These are phyloP conservation scores for Phyllosticta ampelicida DNA, from an alignment of 2,329 filamentous ascomycete species.

Conservation along the genomic window DNA sequence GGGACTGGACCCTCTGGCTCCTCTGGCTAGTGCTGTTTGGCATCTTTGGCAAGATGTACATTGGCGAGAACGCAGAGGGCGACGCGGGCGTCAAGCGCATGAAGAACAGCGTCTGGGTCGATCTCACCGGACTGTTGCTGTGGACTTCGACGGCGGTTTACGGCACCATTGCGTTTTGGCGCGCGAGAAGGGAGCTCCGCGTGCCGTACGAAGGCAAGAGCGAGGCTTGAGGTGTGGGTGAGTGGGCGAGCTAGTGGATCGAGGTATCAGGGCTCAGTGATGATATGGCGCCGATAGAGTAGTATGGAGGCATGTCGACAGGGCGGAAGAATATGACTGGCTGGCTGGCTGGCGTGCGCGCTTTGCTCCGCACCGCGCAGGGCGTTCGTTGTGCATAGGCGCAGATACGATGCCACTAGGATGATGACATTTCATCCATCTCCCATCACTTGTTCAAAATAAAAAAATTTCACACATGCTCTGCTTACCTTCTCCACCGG, in stretches of 20 bases:
- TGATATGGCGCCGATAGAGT: too few species aligned
- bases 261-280: too few species aligned
- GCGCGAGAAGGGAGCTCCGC: neutral
- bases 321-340: too few species aligned
- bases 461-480: too few species aligned
- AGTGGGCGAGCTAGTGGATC: neutral
- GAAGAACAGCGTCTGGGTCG: constrained; percentile 80
- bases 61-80: constrained; percentile 55
- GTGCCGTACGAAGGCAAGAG: neutral
- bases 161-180: constrained; percentile 13
- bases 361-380: neutral
- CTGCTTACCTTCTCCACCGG: too few species aligned
- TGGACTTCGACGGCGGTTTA: constrained; percentile 58
- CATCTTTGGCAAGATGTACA: constrained; percentile 72
- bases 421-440: too few species aligned
- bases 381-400: too few species aligned
- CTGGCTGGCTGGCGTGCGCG: too few species aligned
- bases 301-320: too few species aligned
- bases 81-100: constrained; percentile 58
- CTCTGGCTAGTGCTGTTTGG: constrained; percentile 77
- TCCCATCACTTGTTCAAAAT: too few species aligned
- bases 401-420: too few species aligned
- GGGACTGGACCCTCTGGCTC: constrained; percentile 47
- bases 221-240: neutral
- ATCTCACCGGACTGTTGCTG: constrained; percentile 61